These are phyloP conservation scores for Debaryomycetaceae sp. DNA, from an alignment of 1,139 yeast genomes.

Conservation along the genomic window DNA sequence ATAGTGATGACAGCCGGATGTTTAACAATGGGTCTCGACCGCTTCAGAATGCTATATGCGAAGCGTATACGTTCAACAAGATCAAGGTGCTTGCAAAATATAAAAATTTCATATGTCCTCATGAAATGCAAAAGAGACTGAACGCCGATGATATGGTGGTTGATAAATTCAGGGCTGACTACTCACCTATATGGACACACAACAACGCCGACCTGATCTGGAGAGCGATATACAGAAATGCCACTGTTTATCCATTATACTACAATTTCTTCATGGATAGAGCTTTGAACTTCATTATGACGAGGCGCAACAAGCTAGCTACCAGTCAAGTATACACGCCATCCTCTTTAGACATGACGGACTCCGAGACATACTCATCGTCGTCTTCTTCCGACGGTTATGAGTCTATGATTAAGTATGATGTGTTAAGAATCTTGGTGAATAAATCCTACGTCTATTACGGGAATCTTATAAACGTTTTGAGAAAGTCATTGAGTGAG, in stretches of 20 bases:
- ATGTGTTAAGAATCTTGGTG: conserved; percentile 28
- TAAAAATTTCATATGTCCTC: conserved; percentile 15
- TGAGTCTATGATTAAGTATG: conserved; percentile 18
- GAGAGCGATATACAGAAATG: conserved; percentile 27
- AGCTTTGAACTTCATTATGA: conserved; percentile 32
- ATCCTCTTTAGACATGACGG: conserved; percentile 1
- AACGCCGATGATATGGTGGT: conserved; percentile 15
- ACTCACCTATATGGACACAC: conserved; percentile 27
- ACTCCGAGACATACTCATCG: background rate
- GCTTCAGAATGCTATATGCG: conserved; percentile 13
- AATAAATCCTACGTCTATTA: conserved; percentile 33
- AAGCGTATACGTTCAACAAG: conserved; percentile 7
- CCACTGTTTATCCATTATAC: conserved; percentile 23
- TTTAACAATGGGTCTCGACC: conserved; percentile 2
- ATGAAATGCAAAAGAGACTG: conserved; percentile 5
- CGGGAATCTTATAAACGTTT: conserved; percentile 31
- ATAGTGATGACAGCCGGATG: background rate
- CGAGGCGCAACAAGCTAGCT: conserved; percentile 21
- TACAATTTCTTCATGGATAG: conserved; percentile 38
- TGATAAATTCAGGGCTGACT: conserved; percentile 13
- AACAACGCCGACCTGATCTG: conserved; percentile 21
- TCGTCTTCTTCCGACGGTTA: conserved; percentile 2
- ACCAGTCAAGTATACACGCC: conserved; percentile 10
- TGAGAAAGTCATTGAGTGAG: conserved; percentile 28
- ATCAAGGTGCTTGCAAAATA: conserved; percentile 8